Base-by-base conservation (phyloP, 1,284 basidiomycete species). In the Bondarzewia mesenterica region DNA sequence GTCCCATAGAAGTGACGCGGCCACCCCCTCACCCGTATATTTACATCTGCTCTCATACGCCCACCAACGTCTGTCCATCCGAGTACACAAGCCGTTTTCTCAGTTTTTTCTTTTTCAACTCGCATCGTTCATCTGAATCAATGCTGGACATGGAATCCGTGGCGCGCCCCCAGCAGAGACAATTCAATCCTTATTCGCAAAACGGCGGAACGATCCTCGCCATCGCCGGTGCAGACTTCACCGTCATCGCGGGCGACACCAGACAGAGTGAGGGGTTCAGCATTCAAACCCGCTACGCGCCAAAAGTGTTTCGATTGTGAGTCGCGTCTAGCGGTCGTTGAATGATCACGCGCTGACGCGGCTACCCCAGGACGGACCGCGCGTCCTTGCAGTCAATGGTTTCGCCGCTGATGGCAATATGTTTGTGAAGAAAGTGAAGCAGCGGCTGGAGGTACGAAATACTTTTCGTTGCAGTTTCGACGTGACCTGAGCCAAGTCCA, bases 241-340 rank as follows among this genome's bases (percentile, higher is more conserved):
- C 79, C 50, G 90, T 96, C 62, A 89, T 96, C 61, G 93, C 93
- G 5, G 90, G 92, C 48, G 93, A 97, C 69, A 97, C 93, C 29
- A 75, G 93, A 54, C 93, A 96, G 71, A 92, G 86, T 54, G 89
- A 93, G 66, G 93, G 93, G 25, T 96, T 90, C 71, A 89, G 75
- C 61, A 96, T 96, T 64, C 93, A 97, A 73, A 94, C 93, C 49
- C 80, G 93, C 64, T 95, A 95, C 67, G 92, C 92, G n/a, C 85
- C 91, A 38, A 91, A 92, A 65, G 88, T 92, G 54, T 91, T 90
- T 68, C 72, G 78, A 69, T 66, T 93, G 87, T 90, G 55, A 63
- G 81, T 71, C 41, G 18, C 48, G 44, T 22, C 51, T 35, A 58
- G 32, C 22, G 29, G 42, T 47, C 26, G 7, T 27, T 26, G 35